Conservation (phyloP, 257 asterid species). For the Scutellaria minor region DNA sequence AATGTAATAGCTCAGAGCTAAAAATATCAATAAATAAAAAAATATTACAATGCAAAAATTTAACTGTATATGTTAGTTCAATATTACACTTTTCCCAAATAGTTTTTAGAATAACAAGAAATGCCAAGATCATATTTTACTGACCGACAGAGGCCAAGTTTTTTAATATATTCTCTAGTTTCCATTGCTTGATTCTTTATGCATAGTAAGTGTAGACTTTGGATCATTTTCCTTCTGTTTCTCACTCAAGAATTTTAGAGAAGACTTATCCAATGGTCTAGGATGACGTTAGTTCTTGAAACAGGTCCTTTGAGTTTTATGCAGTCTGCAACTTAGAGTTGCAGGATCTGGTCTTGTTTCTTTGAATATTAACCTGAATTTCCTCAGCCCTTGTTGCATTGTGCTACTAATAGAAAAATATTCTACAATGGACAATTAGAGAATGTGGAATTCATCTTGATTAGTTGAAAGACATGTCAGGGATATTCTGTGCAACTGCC, state of each 20-base stretch:
- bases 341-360: too few relatives aligned
- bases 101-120: not conserved
- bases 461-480: too few relatives aligned
- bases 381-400: too few relatives aligned
- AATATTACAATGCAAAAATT: not conserved
- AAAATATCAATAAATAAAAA: not conserved
- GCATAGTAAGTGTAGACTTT: not conserved
- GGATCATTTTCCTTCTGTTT: not conserved
- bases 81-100: not conserved
- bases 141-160: not conserved
- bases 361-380: too few relatives aligned
- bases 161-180: not conserved
- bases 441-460: too few relatives aligned
- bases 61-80: not conserved
- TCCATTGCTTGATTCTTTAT: not conserved
- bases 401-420: too few relatives aligned
- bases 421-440: too few relatives aligned
- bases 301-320: not conserved
- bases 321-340: too few relatives aligned
- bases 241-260: not conserved
- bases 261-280: not conserved
- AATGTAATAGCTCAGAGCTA: not conserved
- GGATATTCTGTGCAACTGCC: too few relatives aligned
- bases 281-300: conserved; percentile 20
- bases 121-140: conserved; percentile 19